Base-by-base conservation (phyloP, 805 yeast species). In the Blastobotrys americana region DNA sequence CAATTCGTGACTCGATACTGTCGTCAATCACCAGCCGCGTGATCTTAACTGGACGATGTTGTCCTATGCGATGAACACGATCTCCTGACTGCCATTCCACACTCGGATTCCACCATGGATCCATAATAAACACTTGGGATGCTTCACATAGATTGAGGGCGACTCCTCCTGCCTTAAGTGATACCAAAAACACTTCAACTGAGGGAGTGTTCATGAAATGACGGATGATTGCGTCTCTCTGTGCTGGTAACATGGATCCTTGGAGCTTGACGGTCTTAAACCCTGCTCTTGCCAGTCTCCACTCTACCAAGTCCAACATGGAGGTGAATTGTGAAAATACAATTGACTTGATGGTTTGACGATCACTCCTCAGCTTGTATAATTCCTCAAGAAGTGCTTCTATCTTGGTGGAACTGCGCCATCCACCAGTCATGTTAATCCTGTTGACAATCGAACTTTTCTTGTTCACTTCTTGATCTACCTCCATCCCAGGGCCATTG, bases 101-200 rank as follows among this genome's bases (percentile, higher is more conserved):
- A 54, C 95, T 84, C 1, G 97, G 97, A 61, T 93, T 94, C 97
- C 98, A 93, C 98, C 98, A 93, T 28, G 97, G 97, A 57, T 93
- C 99, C 71, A 93, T 71, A 37, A 93, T 73, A 55, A 93, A 93
- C 39, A 93, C 97, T 58, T 90, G 97, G 2, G 94, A 88, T 0
- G 98, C 97, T 58, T 94, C 99, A 58, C 96, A 90, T 52, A 93
- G 71, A 61, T 93, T 93, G 53, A 93, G 71, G 0, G 98, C 98
- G 36, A 93, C 98, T 67, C 99, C 99, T 54, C 99, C 99, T 0
- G 99, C 99, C 60, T 93, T 93, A 56, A 93, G 73, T 28, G 96
- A 87, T 5, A 93, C 98, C 51, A 93, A 66, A 59, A 93, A 93
- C 5, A 93, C 95, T 63, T 93, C 98, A 34, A 90, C 96, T 37